Evolutionary conservation across 768 basidiomycete species (phyloP).

Genomic region (Hygrocybe punicea): DNA sequence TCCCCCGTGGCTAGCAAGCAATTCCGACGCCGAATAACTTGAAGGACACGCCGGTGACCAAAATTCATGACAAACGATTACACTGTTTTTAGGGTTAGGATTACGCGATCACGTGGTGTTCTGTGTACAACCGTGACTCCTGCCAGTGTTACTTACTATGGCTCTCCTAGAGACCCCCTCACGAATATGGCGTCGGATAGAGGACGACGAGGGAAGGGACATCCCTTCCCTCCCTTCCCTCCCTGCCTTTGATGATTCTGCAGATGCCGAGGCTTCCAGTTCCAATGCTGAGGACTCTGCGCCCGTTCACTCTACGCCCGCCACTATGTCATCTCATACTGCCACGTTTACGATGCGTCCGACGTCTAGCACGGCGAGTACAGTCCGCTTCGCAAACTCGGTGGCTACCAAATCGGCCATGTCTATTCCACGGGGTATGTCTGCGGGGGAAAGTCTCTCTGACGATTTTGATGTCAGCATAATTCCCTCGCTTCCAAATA

Average conservation of each 20-base stretch:
- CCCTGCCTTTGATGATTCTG: slow-evolving; percentile 66
- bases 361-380: slow-evolving; percentile 44
- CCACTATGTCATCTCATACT: slow-evolving; percentile 45
- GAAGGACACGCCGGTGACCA: too few relatives aligned
- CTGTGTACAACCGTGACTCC: not conserved
- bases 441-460: slow-evolving; percentile 31
- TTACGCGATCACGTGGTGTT: not conserved
- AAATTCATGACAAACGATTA: too few relatives aligned
- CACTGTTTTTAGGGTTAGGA: too few relatives aligned
- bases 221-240: slow-evolving; percentile 82
- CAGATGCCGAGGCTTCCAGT: slow-evolving; percentile 29
- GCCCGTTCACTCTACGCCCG: slow-evolving; percentile 68
- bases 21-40: too few relatives aligned
- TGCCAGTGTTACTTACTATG: not conserved
- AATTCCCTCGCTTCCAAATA: slow-evolving; percentile 52
- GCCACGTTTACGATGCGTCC: slow-evolving; percentile 47
- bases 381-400: slow-evolving; percentile 47
- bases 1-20: too few relatives aligned
- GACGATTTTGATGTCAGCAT: slow-evolving; percentile 61
- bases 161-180: slow-evolving; percentile 76
- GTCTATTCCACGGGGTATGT: slow-evolving; percentile 24
- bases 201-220: slow-evolving; percentile 68
- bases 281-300: slow-evolving; percentile 37
- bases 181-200: slow-evolving; percentile 78
- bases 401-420: slow-evolving; percentile 49